Evolutionary conservation across 116 monocot species (phyloP), one percentile per base, ranked within the genome.

Genomic region (Zostera marina): DNA sequence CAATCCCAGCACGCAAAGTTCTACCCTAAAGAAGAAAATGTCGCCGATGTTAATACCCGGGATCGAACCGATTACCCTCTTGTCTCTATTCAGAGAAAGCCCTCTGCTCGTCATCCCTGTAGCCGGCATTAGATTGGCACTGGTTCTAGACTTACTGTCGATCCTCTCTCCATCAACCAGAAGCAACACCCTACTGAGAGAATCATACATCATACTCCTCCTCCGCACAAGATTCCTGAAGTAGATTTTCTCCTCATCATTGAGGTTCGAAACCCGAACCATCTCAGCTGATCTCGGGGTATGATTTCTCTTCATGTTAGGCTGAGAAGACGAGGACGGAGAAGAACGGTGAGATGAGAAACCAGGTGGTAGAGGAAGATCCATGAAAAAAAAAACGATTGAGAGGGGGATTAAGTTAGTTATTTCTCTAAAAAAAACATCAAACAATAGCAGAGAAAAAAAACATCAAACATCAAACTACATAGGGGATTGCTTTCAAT

Each of bases 21-120:
- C 96, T 64, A 85, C 82, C 42, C 96, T 65, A 48, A 70, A 98
- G 68, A 90, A 86, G 77, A 85, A 98, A 25, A 79, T 68, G 54
- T 98, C 96, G 4, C 96, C 96, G 8, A 98, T 67, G 24, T 54
- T n/a, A 14, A 85, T 70, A 38, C 96, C 96, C 0, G 85, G 85
- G 47, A 96, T 85, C 16, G 89, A 41, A 9, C 96, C 96, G n/a
- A 96, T 74, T 48, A 96, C 85, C 17, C 89, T 66, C 66, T 76
- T 79, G 60, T 88, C 89, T 16, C 94, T 63, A 51, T 96, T 88
- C 56, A 96, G 65, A 85, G 85, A 96, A 40, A 96, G 76, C 8
- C 73, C 77, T 12, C 75, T 56, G 32, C 75, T 75, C 38, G 61
- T 69, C 89, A 96, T 82, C 40, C 85, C 32, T 0, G 85, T 74